Evolutionary conservation across 1,139 yeast species (phyloP), one percentile per base, ranked within the genome.

Genomic region (Lodderomyces margitis): DNA sequence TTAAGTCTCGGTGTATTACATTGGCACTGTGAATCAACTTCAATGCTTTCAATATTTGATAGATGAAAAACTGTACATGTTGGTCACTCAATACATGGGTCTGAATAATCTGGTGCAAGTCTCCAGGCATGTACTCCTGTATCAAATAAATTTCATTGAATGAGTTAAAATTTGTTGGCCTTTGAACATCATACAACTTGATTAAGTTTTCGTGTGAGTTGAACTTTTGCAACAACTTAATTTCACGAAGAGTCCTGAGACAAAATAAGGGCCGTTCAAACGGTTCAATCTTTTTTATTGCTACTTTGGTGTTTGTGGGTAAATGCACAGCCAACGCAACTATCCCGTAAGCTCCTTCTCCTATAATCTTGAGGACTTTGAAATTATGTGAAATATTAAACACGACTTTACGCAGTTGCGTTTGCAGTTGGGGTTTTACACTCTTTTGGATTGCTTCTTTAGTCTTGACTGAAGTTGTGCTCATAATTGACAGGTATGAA

Each of bases 331-430:
- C 98, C 20, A 95, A 83, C 57, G 98, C 91, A 16, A 92, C 98
- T 12, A 92, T 80, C 4, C 98, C 98, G 57, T 92, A 92, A 1
- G 98, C 98, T n/a, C 98, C 98, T 61, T 91, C 97, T 5, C 98
- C 98, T 11, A 88, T 87, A 14, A 91, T 80, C 53, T 87, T 46
- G 34, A 82, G 70, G 38, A 91, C 81, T 60, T 87, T 88, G 61
- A 91, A 91, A 56, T 87, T 88, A 45, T 87, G 87, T 34, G 94
- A 83, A 20, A 92, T 94, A 57, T 89, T 88, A 68, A 91, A 91
- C 15, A 91, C 77, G 41, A 86, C 78, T 47, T 79, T 78, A 43
- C 85, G 38, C 35, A 30, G 34, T 10, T 27, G 12, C 21, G 12
- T 11, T 28, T n/a, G 24, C 10, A 25, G 27, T 20, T 25, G 38